Evolutionary conservation across 2,329 filamentous ascomycete genomes (phyloP), one percentile per base, ranked within the genome.

Genomic region (Penicillium sp.): DNA sequence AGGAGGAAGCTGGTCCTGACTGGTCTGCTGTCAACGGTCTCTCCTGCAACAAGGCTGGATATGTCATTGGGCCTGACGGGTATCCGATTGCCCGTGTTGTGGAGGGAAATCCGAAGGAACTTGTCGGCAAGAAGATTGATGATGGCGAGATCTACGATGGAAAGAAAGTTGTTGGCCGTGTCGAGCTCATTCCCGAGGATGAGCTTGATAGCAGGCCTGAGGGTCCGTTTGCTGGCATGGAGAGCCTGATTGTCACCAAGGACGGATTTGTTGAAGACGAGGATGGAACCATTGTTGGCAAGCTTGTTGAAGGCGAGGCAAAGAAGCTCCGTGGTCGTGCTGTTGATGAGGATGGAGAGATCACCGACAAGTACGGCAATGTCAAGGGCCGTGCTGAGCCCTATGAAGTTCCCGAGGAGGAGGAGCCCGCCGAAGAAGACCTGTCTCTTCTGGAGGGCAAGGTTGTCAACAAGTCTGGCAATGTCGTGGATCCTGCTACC

Each of bases 261-360:
- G 78, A 80, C 48, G 80, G 79, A 46, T 75, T 78, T 37, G 79
- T 82, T 48, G 77, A 95, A 76, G 79, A 95, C 81, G 68, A 85
- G 79, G 78, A 95, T 78, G 88, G 86, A 30, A 82, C 87, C 54
- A 77, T 87, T 19, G 87, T 93, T 40, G 89, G 89, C 18, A 77
- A 84, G 35, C 78, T 92, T 33, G 75, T 80, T 3, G 80, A 83
- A 39, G 89, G 88, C 2, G 86, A 95, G 46, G 67, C 79, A 30
- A 89, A 89, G 77, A 75, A 77, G 43, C 78, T 95, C 1, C 81
- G 84, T 31, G 89, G 89, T 13, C 85, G 88, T 39, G 63, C 76
- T 8, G 88, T 93, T 14, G 89, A 93, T 49, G 84, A 89, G 54
- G 88, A 95, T 55, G 89, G 89, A 31, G 88, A 93, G 49, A 83